Conservation (phyloP, 1,139 yeast genomes). For the Diutina ranongensis region DNA sequence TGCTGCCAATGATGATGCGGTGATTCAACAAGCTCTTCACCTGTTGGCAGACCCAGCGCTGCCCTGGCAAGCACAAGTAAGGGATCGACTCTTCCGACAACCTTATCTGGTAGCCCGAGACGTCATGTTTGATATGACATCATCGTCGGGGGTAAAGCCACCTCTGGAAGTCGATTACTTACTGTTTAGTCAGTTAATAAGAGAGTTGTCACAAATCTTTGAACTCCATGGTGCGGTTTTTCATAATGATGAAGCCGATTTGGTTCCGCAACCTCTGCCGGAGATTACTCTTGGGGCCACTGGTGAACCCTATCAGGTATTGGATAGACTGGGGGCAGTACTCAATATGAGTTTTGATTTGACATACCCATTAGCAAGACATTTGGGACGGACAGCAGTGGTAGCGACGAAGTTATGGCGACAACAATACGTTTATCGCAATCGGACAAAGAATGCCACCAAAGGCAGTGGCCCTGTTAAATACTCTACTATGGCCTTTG, state of each 20-base stretch:
- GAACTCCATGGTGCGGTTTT: conserved; percentile 80
- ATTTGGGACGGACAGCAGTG: conserved; percentile 52
- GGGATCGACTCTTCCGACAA: conserved; percentile 73
- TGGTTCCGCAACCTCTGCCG: conserved; percentile 34
- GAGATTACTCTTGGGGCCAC: background rate
- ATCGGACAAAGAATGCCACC: conserved; percentile 21
- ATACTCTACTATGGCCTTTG: conserved; percentile 78
- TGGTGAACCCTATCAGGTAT: conserved; percentile 56
- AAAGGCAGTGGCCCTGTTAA: conserved; percentile 62
- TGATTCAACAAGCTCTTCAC: conserved; percentile 76
- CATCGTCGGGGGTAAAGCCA: conserved; percentile 10
- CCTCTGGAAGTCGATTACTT: conserved; percentile 23
- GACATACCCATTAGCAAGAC: conserved; percentile 80
- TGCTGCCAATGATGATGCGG: conserved; percentile 80
- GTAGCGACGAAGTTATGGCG: conserved; percentile 54
- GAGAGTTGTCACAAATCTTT: conserved; percentile 49
- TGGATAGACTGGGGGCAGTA: conserved; percentile 79
- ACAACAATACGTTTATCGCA: conserved; percentile 74
- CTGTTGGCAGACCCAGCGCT: conserved; percentile 84
- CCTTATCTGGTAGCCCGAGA: conserved; percentile 78
- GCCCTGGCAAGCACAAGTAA: conserved; percentile 88
- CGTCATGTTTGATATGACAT: conserved; percentile 51
- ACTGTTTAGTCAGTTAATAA: conserved; percentile 38
- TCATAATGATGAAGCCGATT: conserved; percentile 33
- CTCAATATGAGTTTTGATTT: conserved; percentile 82